Base-by-base conservation (phyloP, 2,329 filamentous ascomycete genomes). In the Fusarium stilboides region DNA sequence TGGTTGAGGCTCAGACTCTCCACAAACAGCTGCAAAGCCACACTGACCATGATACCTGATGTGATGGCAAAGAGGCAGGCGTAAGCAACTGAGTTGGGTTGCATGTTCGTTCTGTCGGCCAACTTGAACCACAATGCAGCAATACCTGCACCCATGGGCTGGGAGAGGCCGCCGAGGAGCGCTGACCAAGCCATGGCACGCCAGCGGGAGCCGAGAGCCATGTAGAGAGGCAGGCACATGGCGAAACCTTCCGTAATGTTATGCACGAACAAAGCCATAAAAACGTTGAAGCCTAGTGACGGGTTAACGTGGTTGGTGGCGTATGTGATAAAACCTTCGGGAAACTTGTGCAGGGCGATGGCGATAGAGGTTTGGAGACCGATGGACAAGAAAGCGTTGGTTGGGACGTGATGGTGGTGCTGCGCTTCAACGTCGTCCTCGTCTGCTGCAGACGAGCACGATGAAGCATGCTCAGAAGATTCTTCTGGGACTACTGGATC, bases 211-310 rank as follows among this genome's bases (percentile, higher is more conserved):
- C 91, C 88, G 33, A 98, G 88, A 2, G 96, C 96, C 75, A 99
- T 92, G 80, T 97, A 99, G 0, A 99, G 85, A 0, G 96, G 96
- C 1, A 99, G 83, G 0, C 94, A 94, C 87, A 99, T 92, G 65
- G 94, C 93, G 77, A 98, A 98, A 3, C 96, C 96, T 82, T 99
- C 96, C 28, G 94, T 94, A 75, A 99, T 97, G 81, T 98, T 99
- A 85, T 99, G 96, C 62, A 99, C 95, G 77, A 97, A 97, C 9
- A 99, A 87, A 1, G 96, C 95, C 79, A 98, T 88, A 81, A 99
- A 99, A 56, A 99, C 94, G 53, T 93, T 92, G 79, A 97, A 89
- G 20, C 96, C 96, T 0, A 99, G 88, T 0, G 87, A 85, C 0
- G 96, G 94, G 77, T 94, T 98, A 14, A 94, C 95, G 77, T 99